Evolutionary conservation across 345 rosid genomes (phyloP).

Genomic region (Citrus unshiu): DNA sequence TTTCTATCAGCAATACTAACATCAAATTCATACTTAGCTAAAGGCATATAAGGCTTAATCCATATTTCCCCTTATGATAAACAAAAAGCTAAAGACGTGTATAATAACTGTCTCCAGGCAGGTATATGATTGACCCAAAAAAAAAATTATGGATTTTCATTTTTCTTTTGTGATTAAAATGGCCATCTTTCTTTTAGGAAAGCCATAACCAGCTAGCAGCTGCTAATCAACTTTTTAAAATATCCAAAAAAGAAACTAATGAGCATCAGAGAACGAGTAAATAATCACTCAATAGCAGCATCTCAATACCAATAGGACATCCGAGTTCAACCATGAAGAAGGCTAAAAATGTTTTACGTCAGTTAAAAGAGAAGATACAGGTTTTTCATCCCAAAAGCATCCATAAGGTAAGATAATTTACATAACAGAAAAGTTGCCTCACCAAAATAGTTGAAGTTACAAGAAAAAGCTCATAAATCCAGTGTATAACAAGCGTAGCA

Average conservation of each 20-base stretch:
- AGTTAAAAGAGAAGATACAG: neutral
- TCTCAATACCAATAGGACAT: neutral
- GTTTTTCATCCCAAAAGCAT: neutral
- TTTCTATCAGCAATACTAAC: neutral
- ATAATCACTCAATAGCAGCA: neutral
- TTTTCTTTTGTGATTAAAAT: neutral
- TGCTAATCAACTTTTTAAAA: too few relatives aligned
- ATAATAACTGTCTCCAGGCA: neutral
- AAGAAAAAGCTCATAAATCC: constrained; percentile 5
- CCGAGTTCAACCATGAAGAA: neutral
- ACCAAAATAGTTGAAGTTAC: constrained; percentile 1
- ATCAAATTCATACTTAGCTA: neutral
- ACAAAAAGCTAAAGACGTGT: neutral
- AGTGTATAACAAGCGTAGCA: neutral
- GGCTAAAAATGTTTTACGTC: neutral
- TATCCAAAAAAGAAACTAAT: neutral
- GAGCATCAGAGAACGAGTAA: neutral
- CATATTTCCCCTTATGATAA: neutral
- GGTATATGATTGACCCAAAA: neutral
- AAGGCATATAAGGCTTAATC: neutral
- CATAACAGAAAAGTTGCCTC: neutral
- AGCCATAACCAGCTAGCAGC: neutral
- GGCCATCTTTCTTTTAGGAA: neutral
- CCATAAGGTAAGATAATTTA: neutral
- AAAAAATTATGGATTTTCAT: neutral